Percentiles rank a stretch among this genome's conserved stretches.
Evolutionary conservation across 768 basidiomycete genomes (phyloP).

Genomic region (Mycena olivaceomarginata): DNA sequence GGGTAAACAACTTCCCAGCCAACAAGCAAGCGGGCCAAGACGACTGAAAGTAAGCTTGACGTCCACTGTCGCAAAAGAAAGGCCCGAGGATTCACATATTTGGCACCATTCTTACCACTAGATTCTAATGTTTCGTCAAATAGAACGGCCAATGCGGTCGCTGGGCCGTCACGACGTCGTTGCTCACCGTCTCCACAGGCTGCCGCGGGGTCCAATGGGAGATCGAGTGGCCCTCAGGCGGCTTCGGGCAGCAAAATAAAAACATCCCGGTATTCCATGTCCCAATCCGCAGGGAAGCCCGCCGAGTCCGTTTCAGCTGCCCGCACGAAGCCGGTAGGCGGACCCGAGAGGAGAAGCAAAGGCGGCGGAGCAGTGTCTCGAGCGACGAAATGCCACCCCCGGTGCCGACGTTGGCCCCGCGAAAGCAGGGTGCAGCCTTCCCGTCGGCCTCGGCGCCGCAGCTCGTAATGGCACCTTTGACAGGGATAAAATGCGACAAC

Average conservation of each 20-base stretch:
- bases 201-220: not conserved
- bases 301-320: not conserved
- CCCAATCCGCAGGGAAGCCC: not conserved
- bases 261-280: not conserved
- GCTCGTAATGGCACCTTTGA: slow-evolving; percentile 11
- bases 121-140: not conserved
- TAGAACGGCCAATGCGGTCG: slow-evolving; percentile 15
- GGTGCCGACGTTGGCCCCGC: not conserved
- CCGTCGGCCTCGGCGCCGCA: slow-evolving; percentile 38
- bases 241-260: slow-evolving; percentile 14
- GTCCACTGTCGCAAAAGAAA: not conserved
- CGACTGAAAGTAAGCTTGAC: slow-evolving; percentile 30
- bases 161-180: slow-evolving; percentile 20
- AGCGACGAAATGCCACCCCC: slow-evolving; percentile 13
- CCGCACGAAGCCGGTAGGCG: slow-evolving; percentile 26
- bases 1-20: slow-evolving; percentile 8
- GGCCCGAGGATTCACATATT: not conserved
- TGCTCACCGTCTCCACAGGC: not conserved
- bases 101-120: not conserved
- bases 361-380: slow-evolving; percentile 21
- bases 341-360: slow-evolving; percentile 32
- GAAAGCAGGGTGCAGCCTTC: not conserved
- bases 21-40: slow-evolving; percentile 17
- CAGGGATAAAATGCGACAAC: slow-evolving; percentile 9
- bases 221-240: not conserved